Base-by-base conservation (phyloP, 768 basidiomycete genomes). In the Trametopsis cervina region DNA sequence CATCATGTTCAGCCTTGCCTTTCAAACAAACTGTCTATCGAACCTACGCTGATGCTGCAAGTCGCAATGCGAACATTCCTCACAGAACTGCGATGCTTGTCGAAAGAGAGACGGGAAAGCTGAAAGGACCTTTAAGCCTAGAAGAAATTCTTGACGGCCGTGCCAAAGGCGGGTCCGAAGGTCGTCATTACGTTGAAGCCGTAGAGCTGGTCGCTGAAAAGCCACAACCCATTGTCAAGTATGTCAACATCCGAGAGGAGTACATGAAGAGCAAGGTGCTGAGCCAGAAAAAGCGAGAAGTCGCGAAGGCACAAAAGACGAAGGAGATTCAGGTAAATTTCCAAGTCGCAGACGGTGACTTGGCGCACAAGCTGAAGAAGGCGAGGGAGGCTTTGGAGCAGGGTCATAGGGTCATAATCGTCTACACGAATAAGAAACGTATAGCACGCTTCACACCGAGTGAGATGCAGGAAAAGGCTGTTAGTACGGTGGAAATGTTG, bases 301-400 rank as follows among this genome's bases (percentile, higher is more conserved):
- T 7, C 10, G 49, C 15, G 35, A 57, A 47, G 9, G 54, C 59
- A 20, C 60, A 58, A 51, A 66, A 65, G 53, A 59, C 66, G 46
- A 89, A 89, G 67, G 82, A 87, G 66, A 68, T 88, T 4, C 83
- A 85, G 64, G 58, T 91, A 40, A 78, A 81, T 11, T 91, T 87
- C 85, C 71, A 69, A 2, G 75, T 81, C 11, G 77, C 67, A 5
- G 53, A 61, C 24, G 76, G 71, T 5, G 89, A 92, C 57, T 57
- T 82, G 17, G 69, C 69, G 29, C 83, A 83, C 63, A 90, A 88
- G 62, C 50, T 90, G 26, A 69, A 66, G 45, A 82, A 81, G 61
- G 75, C 73, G 18, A 63, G 69, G 43, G 67, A 72, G 44, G 75
- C 83, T 33, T 63, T 92, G 46, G 75, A 74, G 55, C 78, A 78